Conservation (phyloP, 78 protist species). For the Protostelium mycophagum region DNA sequence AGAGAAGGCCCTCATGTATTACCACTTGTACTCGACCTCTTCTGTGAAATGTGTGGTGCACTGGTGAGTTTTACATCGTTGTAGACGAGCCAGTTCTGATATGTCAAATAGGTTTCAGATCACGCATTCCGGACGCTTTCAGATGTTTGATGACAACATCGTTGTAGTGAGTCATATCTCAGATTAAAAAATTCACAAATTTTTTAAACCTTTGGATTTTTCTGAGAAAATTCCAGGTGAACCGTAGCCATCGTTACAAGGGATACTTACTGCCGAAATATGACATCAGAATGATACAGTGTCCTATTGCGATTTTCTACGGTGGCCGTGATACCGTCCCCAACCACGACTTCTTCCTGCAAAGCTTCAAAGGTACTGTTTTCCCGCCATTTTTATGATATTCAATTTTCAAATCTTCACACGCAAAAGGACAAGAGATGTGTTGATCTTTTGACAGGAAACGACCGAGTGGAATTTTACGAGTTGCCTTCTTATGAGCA, state of each 20-base stretch:
- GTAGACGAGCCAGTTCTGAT: background rate
- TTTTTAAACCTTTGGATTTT: conserved; percentile 21
- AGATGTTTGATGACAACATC: conserved; percentile 58
- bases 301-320: conserved; percentile 50
- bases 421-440: conserved; percentile 22
- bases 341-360: conserved; percentile 29
- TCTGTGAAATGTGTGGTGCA: conserved; percentile 57
- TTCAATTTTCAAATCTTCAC: too few relatives aligned
- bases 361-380: conserved; percentile 24
- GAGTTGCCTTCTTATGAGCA: conserved; percentile 49
- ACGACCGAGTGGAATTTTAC: background rate
- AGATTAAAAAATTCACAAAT: conserved; percentile 18
- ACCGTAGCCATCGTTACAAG: conserved; percentile 27
- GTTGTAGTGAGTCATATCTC: conserved; percentile 40
- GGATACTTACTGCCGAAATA: background rate
- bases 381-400: too few relatives aligned
- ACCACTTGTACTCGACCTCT: conserved; percentile 30
- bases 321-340: conserved; percentile 59
- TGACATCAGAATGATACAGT: conserved; percentile 28
- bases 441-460: background rate
- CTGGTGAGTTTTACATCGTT: conserved; percentile 14
- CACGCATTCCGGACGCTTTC: conserved; percentile 50
- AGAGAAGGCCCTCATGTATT: conserved; percentile 38
- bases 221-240: conserved; percentile 8
- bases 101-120: conserved; percentile 23